Evolutionary conservation across 306 rosid genomes (phyloP).

Genomic region (Vigna angularis): DNA sequence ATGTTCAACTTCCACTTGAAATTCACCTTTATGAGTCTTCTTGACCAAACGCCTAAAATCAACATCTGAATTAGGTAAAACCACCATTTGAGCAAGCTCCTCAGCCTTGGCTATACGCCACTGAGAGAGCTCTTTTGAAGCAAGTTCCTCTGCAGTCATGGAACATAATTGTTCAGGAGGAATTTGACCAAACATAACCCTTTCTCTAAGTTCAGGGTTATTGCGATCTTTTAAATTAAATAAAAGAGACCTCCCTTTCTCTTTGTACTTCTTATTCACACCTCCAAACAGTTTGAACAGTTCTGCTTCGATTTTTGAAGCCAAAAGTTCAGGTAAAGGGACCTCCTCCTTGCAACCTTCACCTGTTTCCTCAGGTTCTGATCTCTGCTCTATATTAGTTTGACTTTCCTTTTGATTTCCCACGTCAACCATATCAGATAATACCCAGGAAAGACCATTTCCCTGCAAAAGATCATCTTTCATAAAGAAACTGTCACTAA

Average conservation of each 20-base stretch:
- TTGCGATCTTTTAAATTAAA: conserved; percentile 95
- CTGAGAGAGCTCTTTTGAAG: conserved; percentile 96
- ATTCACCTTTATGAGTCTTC: conserved; percentile 97
- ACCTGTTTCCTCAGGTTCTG: conserved; percentile 48
- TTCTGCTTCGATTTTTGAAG: conserved; percentile 78
- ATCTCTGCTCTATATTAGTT: conserved; percentile 52
- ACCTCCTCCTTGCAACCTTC: conserved; percentile 45
- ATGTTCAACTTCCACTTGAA: conserved; percentile 92
- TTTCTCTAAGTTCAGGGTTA: conserved; percentile 93
- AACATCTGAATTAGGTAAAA: conserved; percentile 84
- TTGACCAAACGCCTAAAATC: conserved; percentile 88
- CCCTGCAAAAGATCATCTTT: conserved; percentile 96
- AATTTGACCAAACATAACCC: conserved; percentile 89
- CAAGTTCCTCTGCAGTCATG: conserved; percentile 99
- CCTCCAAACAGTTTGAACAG: conserved; percentile 94
- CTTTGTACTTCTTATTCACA: conserved; percentile 98
- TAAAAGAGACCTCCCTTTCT: conserved; percentile 96
- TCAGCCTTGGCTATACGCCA: conserved; percentile 99
- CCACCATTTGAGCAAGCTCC: conserved; percentile 95
- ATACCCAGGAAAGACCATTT: conserved; percentile 96
- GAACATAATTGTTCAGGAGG: conserved; percentile 82
- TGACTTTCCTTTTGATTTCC: conserved; percentile 53
- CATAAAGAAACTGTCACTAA: conserved; percentile 73
- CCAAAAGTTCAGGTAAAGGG: conserved; percentile 67
- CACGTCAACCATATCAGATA: conserved; percentile 65